Evolutionary conservation across 805 yeast species (phyloP).

Genomic region (Candida sithepensis): DNA sequence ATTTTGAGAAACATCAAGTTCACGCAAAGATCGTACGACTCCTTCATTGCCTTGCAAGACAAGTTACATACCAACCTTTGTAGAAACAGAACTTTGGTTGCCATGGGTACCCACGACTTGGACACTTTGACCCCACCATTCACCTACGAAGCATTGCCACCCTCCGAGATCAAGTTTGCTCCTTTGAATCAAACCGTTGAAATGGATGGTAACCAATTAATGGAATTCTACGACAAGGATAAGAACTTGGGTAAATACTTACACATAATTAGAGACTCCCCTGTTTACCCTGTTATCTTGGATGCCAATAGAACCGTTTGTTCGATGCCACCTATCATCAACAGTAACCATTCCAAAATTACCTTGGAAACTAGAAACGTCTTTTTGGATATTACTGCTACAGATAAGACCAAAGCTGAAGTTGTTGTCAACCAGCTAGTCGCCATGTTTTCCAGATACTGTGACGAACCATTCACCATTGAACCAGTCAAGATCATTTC

Average conservation of each 20-base stretch:
- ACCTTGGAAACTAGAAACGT: conserved; percentile 80
- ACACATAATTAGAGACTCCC: conserved; percentile 82
- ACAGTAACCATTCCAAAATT: conserved; percentile 87
- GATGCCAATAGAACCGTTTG: conserved; percentile 76
- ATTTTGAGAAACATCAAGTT: conserved; percentile 79
- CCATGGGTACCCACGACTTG: conserved; percentile 96
- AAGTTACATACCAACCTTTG: conserved; percentile 92
- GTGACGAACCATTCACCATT: conserved; percentile 73
- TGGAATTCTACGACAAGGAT: conserved; percentile 89
- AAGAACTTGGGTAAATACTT: conserved; percentile 86
- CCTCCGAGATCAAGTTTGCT: conserved; percentile 67
- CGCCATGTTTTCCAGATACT: conserved; percentile 93
- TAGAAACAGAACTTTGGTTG: conserved; percentile 95
- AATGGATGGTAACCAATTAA: conserved; percentile 71
- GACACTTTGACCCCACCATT: conserved; percentile 74
- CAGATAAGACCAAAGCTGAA: conserved; percentile 91
- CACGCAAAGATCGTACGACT: conserved; percentile 82
- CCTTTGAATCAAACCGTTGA: conserved; percentile 71
- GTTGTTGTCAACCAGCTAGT: conserved; percentile 88
- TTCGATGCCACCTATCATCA: conserved; percentile 96
- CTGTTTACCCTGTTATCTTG: conserved; percentile 85
- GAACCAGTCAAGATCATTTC: conserved; percentile 89
- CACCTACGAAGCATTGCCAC: conserved; percentile 80
- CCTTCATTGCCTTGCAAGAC: conserved; percentile 94
- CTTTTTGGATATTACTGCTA: conserved; percentile 91